Evolutionary conservation across 306 rosid genomes (phyloP).

Genomic region (Crotalaria pallida): DNA sequence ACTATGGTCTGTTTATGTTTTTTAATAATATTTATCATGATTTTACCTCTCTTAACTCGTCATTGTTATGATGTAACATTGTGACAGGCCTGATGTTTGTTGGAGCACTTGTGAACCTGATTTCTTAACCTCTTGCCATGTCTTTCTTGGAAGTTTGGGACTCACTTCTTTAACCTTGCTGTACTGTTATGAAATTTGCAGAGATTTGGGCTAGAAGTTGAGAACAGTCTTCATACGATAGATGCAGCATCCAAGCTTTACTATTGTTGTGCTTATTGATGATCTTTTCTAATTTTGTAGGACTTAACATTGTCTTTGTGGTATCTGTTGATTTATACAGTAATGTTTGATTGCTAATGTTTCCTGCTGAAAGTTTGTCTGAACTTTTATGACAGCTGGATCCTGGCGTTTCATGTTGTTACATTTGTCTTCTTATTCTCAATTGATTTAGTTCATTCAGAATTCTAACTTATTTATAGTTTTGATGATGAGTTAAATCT

Average conservation of each 20-base stretch:
- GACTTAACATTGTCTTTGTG: slow-evolving; percentile 27
- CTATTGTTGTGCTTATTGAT: slow-evolving; percentile 22
- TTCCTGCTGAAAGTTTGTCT: slow-evolving; percentile 34
- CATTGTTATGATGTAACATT: slow-evolving; percentile 62
- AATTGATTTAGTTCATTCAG: slow-evolving; percentile 25
- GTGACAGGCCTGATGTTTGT: slow-evolving; percentile 97
- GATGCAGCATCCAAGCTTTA: slow-evolving; percentile 38
- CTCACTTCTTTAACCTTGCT: slow-evolving; percentile 99
- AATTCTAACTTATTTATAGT: slow-evolving; percentile 40
- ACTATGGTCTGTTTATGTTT: slow-evolving; percentile 5
- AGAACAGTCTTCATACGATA: slow-evolving; percentile 35
- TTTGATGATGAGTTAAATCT: slow-evolving; percentile 25
- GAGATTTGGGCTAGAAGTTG: slow-evolving; percentile 64
- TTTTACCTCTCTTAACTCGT: slow-evolving; percentile 54
- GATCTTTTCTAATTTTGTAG: slow-evolving; percentile 40
- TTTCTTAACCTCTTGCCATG: slow-evolving; percentile 99
- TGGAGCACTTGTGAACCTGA: slow-evolving; percentile 99
- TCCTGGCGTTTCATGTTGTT: slow-evolving; percentile 36
- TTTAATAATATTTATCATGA: slow-evolving; percentile 7
- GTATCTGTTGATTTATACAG: slow-evolving; percentile 34
- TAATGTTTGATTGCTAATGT: slow-evolving; percentile 49
- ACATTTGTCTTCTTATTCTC: slow-evolving; percentile 22
- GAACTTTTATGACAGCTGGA: slow-evolving; percentile 37
- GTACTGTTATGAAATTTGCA: slow-evolving; percentile 98
- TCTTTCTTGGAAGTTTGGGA: slow-evolving; percentile 99